phyloP scores from a whole-genome alignment of 768 basidiomycete species.

The Neoboletus subvelutipes region DNA sequence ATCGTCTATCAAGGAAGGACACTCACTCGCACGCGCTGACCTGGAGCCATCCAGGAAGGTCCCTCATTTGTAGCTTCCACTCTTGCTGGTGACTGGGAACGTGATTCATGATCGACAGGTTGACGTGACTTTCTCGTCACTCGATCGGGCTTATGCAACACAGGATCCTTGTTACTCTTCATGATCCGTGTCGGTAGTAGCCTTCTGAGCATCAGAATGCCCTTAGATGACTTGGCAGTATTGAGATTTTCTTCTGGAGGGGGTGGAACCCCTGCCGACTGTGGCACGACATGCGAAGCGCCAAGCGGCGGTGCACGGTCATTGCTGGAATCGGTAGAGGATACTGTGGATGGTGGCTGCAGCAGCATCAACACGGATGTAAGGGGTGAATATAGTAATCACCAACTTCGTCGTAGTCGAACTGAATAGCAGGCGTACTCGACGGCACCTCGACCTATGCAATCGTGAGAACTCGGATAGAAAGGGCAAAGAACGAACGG shows the following conservation, averaged over 20 bases:
- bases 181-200: neutral
- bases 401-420: neutral
- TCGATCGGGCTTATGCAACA: neutral
- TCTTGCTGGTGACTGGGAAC: neutral
- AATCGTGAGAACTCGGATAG: neutral
- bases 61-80: neutral
- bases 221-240: neutral
- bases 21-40: neutral
- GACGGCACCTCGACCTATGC: neutral
- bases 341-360: neutral
- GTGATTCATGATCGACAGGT: neutral
- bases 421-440: neutral
- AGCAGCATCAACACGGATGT: neutral
- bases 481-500: neutral
- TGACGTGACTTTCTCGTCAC: too few relatives aligned
- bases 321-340: neutral
- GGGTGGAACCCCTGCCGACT: too few relatives aligned
- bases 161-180: neutral
- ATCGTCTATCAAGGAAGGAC: neutral
- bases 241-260: too few relatives aligned
- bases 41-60: neutral
- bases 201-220: neutral
- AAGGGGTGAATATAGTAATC: neutral
- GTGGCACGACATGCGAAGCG: too few relatives aligned
- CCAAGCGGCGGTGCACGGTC: neutral